Evolutionary conservation across 83 land plant species (phyloP).

Genomic region (Thuja plicata): DNA sequence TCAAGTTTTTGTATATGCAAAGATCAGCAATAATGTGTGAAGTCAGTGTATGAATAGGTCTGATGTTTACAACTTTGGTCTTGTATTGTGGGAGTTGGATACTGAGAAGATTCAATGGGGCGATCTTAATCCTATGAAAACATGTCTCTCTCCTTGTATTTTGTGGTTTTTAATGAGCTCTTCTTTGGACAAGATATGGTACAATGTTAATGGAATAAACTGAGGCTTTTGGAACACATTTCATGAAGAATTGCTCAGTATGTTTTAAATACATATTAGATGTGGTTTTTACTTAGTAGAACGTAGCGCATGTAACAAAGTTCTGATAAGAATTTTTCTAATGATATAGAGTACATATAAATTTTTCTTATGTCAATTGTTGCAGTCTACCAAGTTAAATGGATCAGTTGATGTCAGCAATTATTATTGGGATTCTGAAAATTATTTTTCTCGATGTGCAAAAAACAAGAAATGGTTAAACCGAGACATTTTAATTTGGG

Average conservation of each 20-base stretch:
- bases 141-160: conserved; percentile 10
- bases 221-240: background rate
- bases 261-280: background rate
- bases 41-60: conserved; percentile 33
- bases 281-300: background rate
- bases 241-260: background rate
- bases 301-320: background rate
- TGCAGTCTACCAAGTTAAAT: background rate
- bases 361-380: background rate
- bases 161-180: background rate
- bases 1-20: background rate
- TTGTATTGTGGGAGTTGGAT: conserved; percentile 77
- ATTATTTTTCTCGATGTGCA: too few species aligned
- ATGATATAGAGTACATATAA: background rate
- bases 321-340: background rate
- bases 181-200: background rate
- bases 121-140: conserved; percentile 75
- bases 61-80: conserved; percentile 76
- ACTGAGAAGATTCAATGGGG: conserved; percentile 87
- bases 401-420: too few species aligned
- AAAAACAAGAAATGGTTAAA: too few species aligned
- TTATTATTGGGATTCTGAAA: too few species aligned
- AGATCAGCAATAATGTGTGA: background rate
- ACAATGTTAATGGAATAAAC: background rate
- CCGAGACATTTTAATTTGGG: too few species aligned